Evolutionary conservation across 257 asterid genomes (phyloP).

Genomic region (Nicotiana tomentosiformis): DNA sequence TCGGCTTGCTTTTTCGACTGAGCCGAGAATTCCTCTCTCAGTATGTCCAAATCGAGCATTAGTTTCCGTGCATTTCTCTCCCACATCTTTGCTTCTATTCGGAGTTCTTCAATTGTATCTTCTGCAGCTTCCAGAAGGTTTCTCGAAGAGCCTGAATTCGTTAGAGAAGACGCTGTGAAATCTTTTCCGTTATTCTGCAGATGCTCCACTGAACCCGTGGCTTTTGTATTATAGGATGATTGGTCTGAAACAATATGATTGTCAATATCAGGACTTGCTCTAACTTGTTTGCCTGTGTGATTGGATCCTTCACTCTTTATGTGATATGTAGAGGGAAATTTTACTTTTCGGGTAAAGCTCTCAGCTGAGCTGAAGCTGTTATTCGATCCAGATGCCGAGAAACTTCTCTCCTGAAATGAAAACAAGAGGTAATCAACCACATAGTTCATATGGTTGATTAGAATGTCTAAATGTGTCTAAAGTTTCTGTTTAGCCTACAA

Average conservation of each 20-base stretch:
- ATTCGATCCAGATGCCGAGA: constrained; percentile 31
- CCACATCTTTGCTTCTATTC: constrained; percentile 94
- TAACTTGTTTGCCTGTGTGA: constrained; percentile 23
- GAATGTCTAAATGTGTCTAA: background rate
- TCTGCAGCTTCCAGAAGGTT: constrained; percentile 66
- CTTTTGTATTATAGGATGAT: constrained; percentile 30
- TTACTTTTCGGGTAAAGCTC: constrained; percentile 26
- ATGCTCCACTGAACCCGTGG: constrained; percentile 25
- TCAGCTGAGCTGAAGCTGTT: constrained; percentile 27
- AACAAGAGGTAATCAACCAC: background rate
- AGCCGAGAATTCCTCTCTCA: constrained; percentile 48
- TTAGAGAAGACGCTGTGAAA: constrained; percentile 24
- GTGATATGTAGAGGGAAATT: constrained; percentile 13
- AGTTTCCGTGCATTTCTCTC: constrained; percentile 87
- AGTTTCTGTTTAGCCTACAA: background rate
- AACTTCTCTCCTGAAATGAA: constrained; percentile 47
- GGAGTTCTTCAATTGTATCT: constrained; percentile 64
- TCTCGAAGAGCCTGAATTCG: constrained; percentile 35
- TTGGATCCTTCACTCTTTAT: constrained; percentile 25
- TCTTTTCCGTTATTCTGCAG: constrained; percentile 25
- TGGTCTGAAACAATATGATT: constrained; percentile 36
- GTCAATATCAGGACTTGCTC: constrained; percentile 26
- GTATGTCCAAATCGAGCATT: constrained; percentile 64
- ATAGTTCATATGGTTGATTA: background rate
- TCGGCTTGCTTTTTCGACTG: constrained; percentile 65